phyloP scores from a whole-genome alignment of 345 rosid species.

The Pelargonium nanum region DNA sequence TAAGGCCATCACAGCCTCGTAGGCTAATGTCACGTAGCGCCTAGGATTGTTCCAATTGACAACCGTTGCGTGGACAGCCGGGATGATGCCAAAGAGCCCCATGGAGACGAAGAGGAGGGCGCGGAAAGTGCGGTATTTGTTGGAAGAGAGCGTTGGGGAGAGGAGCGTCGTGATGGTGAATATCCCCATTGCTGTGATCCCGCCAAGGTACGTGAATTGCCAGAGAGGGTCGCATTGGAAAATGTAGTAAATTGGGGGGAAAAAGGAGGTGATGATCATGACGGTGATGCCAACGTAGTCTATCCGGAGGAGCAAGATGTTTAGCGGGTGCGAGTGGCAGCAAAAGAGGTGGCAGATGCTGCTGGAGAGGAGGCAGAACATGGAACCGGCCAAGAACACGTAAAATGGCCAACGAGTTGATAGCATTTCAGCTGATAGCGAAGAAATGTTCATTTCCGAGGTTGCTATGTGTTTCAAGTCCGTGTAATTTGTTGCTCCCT shows the following conservation, averaged over 20 bases:
- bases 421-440: constrained; percentile 6
- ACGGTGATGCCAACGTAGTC: constrained; percentile 65
- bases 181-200: constrained; percentile 61
- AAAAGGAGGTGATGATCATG: constrained; percentile 92
- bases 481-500: constrained; percentile 34
- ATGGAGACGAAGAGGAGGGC: constrained; percentile 64
- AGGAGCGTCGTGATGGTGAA: constrained; percentile 64
- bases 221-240: constrained; percentile 73
- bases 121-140: constrained; percentile 48
- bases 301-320: constrained; percentile 44
- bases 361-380: constrained; percentile 79
- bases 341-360: constrained; percentile 78
- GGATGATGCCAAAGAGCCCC: constrained; percentile 70
- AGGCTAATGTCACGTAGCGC: constrained; percentile 38
- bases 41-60: constrained; percentile 75
- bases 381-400: constrained; percentile 66
- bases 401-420: constrained; percentile 76
- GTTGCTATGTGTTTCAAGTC: constrained; percentile 20
- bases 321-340: constrained; percentile 61
- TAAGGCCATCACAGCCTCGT: constrained; percentile 66
- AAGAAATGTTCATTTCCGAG: constrained; percentile 1
- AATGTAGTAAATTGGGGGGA: constrained; percentile 79
- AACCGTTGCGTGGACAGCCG: constrained; percentile 46
- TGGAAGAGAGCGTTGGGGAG: constrained; percentile 48
- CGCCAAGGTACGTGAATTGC: constrained; percentile 65